Evolutionary conservation across 179 eudicot genomes (phyloP).

Genomic region (Spinacia oleracea): DNA sequence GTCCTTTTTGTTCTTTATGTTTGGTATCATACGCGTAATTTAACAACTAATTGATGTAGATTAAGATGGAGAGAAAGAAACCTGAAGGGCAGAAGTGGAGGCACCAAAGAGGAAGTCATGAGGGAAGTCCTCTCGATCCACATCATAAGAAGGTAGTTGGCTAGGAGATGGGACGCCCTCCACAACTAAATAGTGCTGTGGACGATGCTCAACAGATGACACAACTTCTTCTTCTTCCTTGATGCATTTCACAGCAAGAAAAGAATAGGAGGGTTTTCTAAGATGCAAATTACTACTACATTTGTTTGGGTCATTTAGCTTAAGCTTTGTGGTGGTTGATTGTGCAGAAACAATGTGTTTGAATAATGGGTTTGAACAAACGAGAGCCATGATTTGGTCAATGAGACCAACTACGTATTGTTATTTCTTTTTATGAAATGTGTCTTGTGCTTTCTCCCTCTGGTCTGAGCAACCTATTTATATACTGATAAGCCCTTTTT

Average conservation of each 20-base stretch:
- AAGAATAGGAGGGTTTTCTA: not conserved
- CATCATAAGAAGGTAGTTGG: not conserved
- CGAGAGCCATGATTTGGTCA: not conserved
- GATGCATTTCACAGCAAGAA: not conserved
- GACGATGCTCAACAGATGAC: not conserved
- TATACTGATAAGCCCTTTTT: no score
- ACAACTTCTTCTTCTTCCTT: not conserved
- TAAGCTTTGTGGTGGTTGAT: not conserved
- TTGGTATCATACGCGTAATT: no score
- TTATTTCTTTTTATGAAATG: no score
- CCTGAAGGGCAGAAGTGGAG: constrained; percentile 21
- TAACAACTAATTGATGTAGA: no score
- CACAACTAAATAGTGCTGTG: not conserved
- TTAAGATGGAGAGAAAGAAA: not conserved
- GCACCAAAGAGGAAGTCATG: constrained; percentile 16
- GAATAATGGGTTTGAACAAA: not conserved
- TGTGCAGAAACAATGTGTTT: not conserved
- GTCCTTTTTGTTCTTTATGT: no score
- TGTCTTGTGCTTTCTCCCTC: not conserved
- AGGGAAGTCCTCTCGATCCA: not conserved
- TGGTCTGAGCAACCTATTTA: no score
- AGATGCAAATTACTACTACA: not conserved
- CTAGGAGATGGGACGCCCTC: not conserved
- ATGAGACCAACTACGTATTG: not conserved
- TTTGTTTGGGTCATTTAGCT: not conserved